Evolutionary conservation across 2,329 filamentous ascomycete species (phyloP), one percentile per base, ranked within the genome.

Genomic region (Cercospora sp.): DNA sequence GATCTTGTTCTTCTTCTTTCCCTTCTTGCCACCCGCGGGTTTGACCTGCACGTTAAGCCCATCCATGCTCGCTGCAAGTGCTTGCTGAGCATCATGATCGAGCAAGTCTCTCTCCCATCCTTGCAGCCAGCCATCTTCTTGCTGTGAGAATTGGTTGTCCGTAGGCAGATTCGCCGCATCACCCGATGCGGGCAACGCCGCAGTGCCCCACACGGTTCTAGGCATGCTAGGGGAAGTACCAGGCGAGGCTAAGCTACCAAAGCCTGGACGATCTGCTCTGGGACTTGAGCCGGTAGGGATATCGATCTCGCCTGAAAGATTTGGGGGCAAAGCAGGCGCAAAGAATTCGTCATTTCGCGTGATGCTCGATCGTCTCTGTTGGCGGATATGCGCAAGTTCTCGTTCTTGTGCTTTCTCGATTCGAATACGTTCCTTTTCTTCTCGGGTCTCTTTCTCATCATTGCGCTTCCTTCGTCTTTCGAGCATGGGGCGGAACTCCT

Each of bases 181-280:
- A 10, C 86, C 85, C 1, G 89, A 88, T 3, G 88, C 82, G 2
- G 82, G 76, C 2, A 97, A 82, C 0, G 86, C 88, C 3, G 87
- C 85, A 0, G 94, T 98, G n/a, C 94, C 94, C 94, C 94, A 98
- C 0, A 98, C 92, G 0, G 94, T 98, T 70, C 89, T 89, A 49
- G 87, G 84, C 0, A 88, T 87, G 6, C 88, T 89, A 0, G 94
- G 93, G 70, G 91, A 96, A 1, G 91, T 94, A 3, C 92, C 94
- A 73, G 94, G 89, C 1, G 89, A 90, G 0, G 91, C 91, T 24
- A 97, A 81, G 2, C 88, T 87, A 37, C 86, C 86, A 74, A 92
- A 93, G 0, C 87, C 88, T 12, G 85, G 83, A 21, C 87, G 83
- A 0, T 87, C 86, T 9, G 88, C 85, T 4, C 86, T 77, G 73